Conservation (phyloP, 345 rosid species). For the Gossypium anomalum region DNA sequence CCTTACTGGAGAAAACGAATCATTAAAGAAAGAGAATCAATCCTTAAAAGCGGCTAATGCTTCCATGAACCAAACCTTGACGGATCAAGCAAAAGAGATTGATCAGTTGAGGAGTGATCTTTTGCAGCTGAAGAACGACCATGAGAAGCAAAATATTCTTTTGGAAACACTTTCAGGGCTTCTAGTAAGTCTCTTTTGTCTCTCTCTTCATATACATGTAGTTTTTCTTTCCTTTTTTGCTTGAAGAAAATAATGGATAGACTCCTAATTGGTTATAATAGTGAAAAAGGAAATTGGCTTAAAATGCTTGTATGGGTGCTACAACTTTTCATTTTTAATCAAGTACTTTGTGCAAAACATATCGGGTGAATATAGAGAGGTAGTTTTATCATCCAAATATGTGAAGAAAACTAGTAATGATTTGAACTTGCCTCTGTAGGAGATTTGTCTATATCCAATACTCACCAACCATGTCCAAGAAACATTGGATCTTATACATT, state of each 20-base stretch:
- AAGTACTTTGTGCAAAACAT: not conserved
- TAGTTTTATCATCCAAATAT: not conserved
- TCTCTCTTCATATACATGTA: not conserved
- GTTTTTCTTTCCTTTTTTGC: not conserved
- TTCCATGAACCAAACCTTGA: slow-evolving; percentile 1
- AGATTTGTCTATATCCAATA: not conserved
- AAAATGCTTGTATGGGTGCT: not conserved
- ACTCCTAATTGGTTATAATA: not conserved
- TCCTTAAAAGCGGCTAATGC: slow-evolving; percentile 5
- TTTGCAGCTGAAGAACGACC: not conserved
- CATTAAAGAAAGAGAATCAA: slow-evolving; percentile 8
- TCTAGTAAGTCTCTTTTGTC: slow-evolving; percentile 4
- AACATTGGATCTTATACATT: not conserved
- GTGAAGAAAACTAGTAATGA: not conserved
- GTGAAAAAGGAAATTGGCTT: not conserved
- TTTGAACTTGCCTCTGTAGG: not conserved
- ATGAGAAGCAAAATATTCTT: slow-evolving; percentile 12
- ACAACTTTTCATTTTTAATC: not conserved
- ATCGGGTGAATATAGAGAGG: not conserved
- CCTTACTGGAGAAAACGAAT: not conserved
- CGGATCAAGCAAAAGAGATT: slow-evolving; percentile 5
- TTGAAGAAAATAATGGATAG: not conserved
- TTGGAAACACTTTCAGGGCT: not conserved
- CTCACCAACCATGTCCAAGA: not conserved
- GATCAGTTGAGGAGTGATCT: slow-evolving; percentile 4